Conservation (phyloP, 345 rosid species). For the Citrus mangshanensis region DNA sequence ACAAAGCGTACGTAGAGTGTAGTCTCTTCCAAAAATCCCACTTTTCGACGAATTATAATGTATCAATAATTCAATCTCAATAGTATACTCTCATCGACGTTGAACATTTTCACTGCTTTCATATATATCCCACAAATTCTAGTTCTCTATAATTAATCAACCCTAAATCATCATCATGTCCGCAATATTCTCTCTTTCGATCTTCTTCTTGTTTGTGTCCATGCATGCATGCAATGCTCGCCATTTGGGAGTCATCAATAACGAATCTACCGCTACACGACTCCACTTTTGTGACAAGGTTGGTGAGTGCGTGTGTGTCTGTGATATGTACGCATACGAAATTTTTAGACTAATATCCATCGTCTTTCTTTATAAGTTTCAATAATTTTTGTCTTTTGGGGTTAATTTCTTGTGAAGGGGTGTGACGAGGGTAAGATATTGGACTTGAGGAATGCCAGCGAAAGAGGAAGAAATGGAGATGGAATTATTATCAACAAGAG, state of each 20-base stretch:
- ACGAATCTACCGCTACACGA: not conserved
- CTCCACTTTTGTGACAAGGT: slow-evolving; percentile 16
- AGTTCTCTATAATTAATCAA: not conserved
- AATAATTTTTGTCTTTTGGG: not conserved
- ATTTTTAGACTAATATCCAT: not conserved
- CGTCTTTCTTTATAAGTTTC: not conserved
- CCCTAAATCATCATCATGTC: slow-evolving; percentile 18
- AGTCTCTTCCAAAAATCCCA: not conserved
- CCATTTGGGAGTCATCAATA: slow-evolving; percentile 7
- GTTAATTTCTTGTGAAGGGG: slow-evolving; percentile 7
- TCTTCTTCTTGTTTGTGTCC: slow-evolving; percentile 24
- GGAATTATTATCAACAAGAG: not conserved
- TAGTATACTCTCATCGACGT: not conserved
- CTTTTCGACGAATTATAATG: not conserved
- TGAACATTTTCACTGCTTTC: not conserved
- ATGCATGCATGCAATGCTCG: slow-evolving; percentile 44
- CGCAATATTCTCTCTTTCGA: slow-evolving; percentile 10
- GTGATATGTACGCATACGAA: not conserved
- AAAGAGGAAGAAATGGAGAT: not conserved
- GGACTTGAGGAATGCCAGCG: not conserved
- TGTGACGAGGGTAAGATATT: not conserved
- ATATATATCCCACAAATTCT: not conserved
- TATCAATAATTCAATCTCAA: too few species aligned
- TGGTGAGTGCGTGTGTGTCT: too few species aligned
- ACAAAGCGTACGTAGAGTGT: not conserved